These are phyloP conservation scores for Elsinoe fawcettii DNA, from an alignment of 2,329 filamentous ascomycete genomes.

Conservation along the genomic window DNA sequence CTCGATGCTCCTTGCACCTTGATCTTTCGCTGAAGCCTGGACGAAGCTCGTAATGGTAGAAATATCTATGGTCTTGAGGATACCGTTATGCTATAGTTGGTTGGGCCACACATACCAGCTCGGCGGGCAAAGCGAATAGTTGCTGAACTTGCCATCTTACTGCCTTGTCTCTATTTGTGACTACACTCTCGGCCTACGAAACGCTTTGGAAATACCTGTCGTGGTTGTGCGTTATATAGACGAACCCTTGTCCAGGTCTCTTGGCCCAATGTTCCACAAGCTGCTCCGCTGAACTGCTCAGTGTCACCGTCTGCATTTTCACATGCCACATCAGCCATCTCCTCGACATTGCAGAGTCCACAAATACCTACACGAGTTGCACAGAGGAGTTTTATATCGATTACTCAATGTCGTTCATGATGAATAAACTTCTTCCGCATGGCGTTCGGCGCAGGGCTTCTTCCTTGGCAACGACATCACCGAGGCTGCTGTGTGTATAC, in stretches of 20 bases:
- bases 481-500: not conserved
- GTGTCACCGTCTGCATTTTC: too few relatives aligned
- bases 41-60: not conserved
- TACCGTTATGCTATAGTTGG: not conserved
- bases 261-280: too few relatives aligned
- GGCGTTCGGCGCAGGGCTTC: not conserved
- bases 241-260: too few relatives aligned
- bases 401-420: not conserved
- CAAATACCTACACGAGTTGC: not conserved
- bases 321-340: too few relatives aligned
- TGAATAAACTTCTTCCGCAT: not conserved
- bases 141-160: not conserved
- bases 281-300: too few relatives aligned
- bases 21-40: not conserved
- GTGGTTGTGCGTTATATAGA: too few relatives aligned
- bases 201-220: too few relatives aligned
- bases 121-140: not conserved
- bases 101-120: not conserved
- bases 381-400: not conserved
- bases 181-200: too few relatives aligned
- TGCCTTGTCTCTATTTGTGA: not conserved
- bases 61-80: not conserved
- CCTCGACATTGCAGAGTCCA: not conserved
- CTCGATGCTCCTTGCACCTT: not conserved
- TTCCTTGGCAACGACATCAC: slow-evolving; percentile 6